These are phyloP conservation scores for Nelumbo lutea DNA, from an alignment of 164 flowering plant species.

Conservation along the genomic window DNA sequence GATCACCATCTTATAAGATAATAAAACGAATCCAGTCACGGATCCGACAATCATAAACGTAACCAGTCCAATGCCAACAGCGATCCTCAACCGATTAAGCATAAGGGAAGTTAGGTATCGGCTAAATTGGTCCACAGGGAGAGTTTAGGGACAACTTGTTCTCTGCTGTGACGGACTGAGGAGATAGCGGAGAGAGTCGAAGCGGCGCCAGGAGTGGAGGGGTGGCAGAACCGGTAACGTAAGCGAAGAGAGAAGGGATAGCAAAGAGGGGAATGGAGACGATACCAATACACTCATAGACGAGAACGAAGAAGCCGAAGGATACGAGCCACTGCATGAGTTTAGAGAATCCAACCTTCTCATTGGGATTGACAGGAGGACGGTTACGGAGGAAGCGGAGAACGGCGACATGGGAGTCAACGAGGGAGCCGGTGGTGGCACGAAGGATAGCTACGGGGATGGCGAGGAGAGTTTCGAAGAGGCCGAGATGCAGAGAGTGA, in stretches of 20 bases:
- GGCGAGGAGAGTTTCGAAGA: conserved; percentile 19
- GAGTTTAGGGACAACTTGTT: conserved; percentile 1
- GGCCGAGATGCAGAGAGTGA: conserved; percentile 17
- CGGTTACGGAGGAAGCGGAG: conserved; percentile 11
- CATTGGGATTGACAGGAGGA: neutral
- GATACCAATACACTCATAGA: conserved; percentile 14
- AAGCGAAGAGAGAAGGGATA: conserved; percentile 11
- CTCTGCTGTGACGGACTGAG: conserved; percentile 2
- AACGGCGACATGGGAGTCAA: conserved; percentile 19
- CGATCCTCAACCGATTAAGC: conserved; percentile 16
- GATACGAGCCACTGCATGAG: conserved; percentile 24
- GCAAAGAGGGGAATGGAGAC: conserved; percentile 8
- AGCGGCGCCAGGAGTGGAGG: conserved; percentile 8
- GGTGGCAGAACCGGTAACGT: conserved; percentile 11
- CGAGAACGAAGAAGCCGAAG: conserved; percentile 12
- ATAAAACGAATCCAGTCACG: conserved; percentile 15
- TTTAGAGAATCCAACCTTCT: conserved; percentile 17
- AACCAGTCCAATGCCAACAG: conserved; percentile 18
- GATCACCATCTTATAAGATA: conserved; percentile 22
- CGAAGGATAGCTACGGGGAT: conserved; percentile 18
- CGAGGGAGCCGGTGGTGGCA: conserved; percentile 15
- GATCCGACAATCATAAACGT: conserved; percentile 18
- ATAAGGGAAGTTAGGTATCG: conserved; percentile 3
- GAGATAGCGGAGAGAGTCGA: conserved; percentile 18
- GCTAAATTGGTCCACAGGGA: conserved; percentile 11